These are phyloP conservation scores for Coccomyxa sp. DNA, from an alignment of 139 green algal genomes.

Conservation along the genomic window DNA sequence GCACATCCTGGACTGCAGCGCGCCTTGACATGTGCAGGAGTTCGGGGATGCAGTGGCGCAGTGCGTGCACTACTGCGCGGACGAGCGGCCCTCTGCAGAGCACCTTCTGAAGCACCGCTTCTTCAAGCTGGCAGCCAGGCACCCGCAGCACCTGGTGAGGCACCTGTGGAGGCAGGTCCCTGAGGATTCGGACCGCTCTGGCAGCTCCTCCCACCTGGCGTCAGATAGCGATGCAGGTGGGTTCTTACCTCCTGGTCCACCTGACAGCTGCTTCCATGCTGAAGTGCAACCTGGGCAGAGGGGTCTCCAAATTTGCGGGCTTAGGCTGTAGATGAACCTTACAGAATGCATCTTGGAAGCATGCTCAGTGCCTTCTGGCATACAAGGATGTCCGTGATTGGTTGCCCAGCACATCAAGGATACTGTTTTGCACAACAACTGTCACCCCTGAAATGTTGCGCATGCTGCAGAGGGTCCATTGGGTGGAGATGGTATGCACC, in stretches of 20 bases:
- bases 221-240: not conserved
- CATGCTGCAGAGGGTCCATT: not conserved
- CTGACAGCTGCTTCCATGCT: not conserved
- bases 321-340: no score
- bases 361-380: no score
- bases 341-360: no score
- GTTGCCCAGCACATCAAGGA: no score
- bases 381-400: no score
- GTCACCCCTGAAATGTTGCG: no score
- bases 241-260: not conserved
- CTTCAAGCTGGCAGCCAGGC: constrained; percentile 39
- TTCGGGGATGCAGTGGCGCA: constrained; percentile 53
- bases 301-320: not conserved
- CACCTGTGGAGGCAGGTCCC: not conserved
- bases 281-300: not conserved
- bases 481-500: not conserved
- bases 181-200: no score
- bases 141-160: not conserved
- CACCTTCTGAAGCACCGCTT: constrained; percentile 70
- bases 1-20: not conserved
- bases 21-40: constrained; percentile 11
- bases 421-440: no score
- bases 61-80: constrained; percentile 65
- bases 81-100: constrained; percentile 44
- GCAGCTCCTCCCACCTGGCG: no score